Evolutionary conservation across 768 basidiomycete genomes (phyloP), one percentile per base, ranked within the genome.

Genomic region (Amanita jacksonii): DNA sequence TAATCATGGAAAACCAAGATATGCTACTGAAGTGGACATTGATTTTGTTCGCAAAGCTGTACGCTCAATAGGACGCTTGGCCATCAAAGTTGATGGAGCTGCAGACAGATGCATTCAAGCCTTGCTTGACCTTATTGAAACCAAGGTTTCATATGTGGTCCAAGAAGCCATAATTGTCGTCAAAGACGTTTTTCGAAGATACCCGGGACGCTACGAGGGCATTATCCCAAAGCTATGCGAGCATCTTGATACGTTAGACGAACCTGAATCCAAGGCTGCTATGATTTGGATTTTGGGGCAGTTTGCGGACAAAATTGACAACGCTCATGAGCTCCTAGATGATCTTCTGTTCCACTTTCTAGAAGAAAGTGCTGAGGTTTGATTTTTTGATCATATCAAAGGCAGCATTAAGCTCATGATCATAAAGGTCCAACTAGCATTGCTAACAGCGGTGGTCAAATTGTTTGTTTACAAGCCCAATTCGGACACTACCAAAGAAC

Each of bases 281-380:
- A 96, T 99, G 80, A 77, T 99, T 24, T 99, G 96, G 96, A 90
- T 98, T 55, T 66, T 98, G 27, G 96, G 96, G 0, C 91, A 99
- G 64, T 98, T 91, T 55, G 86, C 96, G 24, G 78, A 98, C 60
- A 76, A 82, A 54, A 98, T 99, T 47, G 89, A 96, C 51, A 97
- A 98, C 55, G 87, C 83, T 7, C 92, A 97, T 55, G 93, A 98
- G 52, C 70, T 99, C 45, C 68, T 99, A 59, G 96, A 99, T 54
- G 94, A 94, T 51, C 67, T 94, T 27, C 64, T 88, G 36, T 90
- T 85, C 56, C 81, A 77, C 1, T 98, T 96, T 65, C 61, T 89
- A 56, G 93, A 94, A 46, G 94, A 98, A 60, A 80, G 85, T n/a
- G 81, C 81, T 2, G 93, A 97, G 76, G 92, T 90, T 48, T 33